Evolutionary conservation across 148 eudicot genomes (phyloP).

Genomic region (Rhododendron vialii): DNA sequence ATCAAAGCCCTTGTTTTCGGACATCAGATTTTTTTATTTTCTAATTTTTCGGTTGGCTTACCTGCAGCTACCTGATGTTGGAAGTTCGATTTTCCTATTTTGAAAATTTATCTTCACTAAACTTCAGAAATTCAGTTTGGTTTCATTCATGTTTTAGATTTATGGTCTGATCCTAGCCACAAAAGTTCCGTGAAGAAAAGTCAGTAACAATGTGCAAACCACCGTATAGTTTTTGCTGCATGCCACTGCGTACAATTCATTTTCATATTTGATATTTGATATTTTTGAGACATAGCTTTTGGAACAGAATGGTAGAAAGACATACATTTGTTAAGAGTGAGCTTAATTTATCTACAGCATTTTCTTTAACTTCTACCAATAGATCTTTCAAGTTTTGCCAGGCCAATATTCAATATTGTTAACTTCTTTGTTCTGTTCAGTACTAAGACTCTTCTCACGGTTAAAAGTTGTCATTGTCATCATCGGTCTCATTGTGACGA

Average conservation of each 20-base stretch:
- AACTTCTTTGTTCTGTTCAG: neutral
- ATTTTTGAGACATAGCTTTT: neutral
- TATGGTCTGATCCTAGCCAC: neutral
- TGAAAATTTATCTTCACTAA: too few species aligned
- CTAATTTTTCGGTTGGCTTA: too few species aligned
- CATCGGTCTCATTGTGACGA: neutral
- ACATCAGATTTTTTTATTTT: neutral
- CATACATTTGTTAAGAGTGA: neutral
- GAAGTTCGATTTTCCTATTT: too few species aligned
- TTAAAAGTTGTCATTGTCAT: too few species aligned
- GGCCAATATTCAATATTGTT: neutral
- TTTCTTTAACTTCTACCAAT: too few species aligned
- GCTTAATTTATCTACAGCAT: neutral
- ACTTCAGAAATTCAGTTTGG: too few species aligned
- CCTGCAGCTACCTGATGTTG: too few species aligned
- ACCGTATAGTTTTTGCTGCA: neutral
- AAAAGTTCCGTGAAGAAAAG: neutral
- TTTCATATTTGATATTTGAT: neutral
- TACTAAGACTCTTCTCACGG: neutral
- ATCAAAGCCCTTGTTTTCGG: neutral
- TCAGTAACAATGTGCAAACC: neutral
- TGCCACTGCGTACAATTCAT: neutral
- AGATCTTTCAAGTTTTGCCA: too few species aligned
- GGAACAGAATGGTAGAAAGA: neutral
- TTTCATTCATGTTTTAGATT: neutral